Evolutionary conservation across 192 early-diverging fungal genomes (phyloP), one percentile per base, ranked within the genome.

Genomic region (Coemansia sp.): DNA sequence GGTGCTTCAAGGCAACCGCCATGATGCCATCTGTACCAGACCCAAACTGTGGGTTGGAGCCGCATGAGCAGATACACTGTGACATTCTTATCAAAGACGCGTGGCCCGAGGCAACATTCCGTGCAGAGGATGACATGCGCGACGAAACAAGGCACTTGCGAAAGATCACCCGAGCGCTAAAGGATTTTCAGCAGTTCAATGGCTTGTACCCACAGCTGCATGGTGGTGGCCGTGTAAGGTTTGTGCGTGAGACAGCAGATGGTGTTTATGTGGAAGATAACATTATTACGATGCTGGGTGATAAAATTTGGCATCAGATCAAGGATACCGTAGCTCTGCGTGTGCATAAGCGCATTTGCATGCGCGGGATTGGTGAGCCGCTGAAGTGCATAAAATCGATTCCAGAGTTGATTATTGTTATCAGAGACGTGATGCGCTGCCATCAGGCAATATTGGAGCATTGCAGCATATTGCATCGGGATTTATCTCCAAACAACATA

Each of bases 401-500:
- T 12, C 30, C 47, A 0, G 71, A 73, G 41, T 30, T 73, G 26
- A 54, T 67, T 24, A 30, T 61, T 18, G 65, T 73, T 10, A 22
- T 73, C 3, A 25, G 25, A 2, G 71, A 73, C 16, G 71, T 51
- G 2, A 67, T 67, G 58, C 58, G 49, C 18, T 52, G 51, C 3
- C 71, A 73, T 19, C 23, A 10, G 8, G 41, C 25, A 12, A 41
- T 73, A 2, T n/a, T 47, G 0, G 12, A 22, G 1, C 5, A 67
- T 0, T 73, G 71, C 47, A 5, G 19, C 0, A 56, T 73, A 18
- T 28, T 73, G 10, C 71, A 73, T 31, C 65, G 60, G 3, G 71
- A 73, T 28, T 52, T 73, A 8, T 73, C 65, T 0, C 19, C 26
- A 7, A 60, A 52, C 19, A 73, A 73, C 38, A 62, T 73, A n/a